These are phyloP conservation scores for Amanita rubescens DNA, from an alignment of 768 basidiomycete species.

Conservation along the genomic window DNA sequence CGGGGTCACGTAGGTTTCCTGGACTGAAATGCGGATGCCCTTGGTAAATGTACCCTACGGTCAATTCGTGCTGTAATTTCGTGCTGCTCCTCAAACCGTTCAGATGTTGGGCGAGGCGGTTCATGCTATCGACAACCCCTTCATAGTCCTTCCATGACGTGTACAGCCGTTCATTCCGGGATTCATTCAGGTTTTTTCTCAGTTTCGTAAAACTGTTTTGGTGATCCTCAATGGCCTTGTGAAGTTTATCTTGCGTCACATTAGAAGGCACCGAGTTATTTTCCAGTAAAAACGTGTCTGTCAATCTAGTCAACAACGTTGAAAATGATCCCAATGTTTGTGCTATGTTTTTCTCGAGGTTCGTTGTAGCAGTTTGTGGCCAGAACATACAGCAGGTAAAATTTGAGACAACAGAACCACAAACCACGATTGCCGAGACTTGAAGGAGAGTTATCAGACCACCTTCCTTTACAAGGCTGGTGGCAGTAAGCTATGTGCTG, in stretches of 20 bases:
- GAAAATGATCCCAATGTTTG: slow-evolving; percentile 84
- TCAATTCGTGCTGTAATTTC: slow-evolving; percentile 75
- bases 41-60: slow-evolving; percentile 33
- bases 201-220: slow-evolving; percentile 86
- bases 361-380: slow-evolving; percentile 77
- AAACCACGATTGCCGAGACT: slow-evolving; percentile 68
- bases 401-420: slow-evolving; percentile 76
- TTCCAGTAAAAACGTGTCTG: slow-evolving; percentile 80
- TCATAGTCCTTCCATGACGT: slow-evolving; percentile 57
- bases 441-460: slow-evolving; percentile 67
- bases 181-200: slow-evolving; percentile 80
- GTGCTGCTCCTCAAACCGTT: slow-evolving; percentile 85
- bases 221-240: slow-evolving; percentile 76
- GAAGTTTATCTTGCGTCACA: slow-evolving; percentile 55
- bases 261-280: slow-evolving; percentile 45
- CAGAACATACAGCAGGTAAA: slow-evolving; percentile 78
- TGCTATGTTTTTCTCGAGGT: slow-evolving; percentile 79
- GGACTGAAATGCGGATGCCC: background rate
- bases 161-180: slow-evolving; percentile 75
- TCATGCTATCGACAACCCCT: slow-evolving; percentile 81
- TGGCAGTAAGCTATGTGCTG: slow-evolving; percentile 3
- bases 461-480: slow-evolving; percentile 82
- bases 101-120: slow-evolving; percentile 88
- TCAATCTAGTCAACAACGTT: slow-evolving; percentile 76
- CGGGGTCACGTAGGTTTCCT: background rate